A percentile compares a stretch with the other conserved stretches of the same genome.
Conservation (phyloP, 306 rosid genomes). For the Begonia peltatifolia region DNA sequence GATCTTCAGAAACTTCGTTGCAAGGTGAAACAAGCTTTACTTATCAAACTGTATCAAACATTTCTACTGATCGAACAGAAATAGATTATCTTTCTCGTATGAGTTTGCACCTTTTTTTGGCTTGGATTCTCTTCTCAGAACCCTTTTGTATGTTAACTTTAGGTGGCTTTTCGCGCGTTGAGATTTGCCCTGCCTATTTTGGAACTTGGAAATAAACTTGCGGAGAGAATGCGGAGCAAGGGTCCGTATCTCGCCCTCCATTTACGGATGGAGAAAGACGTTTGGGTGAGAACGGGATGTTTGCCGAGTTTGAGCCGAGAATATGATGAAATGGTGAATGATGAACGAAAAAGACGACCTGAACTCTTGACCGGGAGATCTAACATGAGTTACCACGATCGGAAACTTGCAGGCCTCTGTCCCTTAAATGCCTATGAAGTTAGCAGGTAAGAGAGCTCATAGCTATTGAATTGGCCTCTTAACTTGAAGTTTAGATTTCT, state of each 20-base stretch:
- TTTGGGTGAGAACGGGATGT: constrained; percentile 99
- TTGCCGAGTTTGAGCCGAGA: constrained; percentile 68
- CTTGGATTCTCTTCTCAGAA: neutral
- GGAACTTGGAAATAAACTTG: constrained; percentile 62
- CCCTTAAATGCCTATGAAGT: constrained; percentile 81
- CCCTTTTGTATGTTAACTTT: constrained; percentile 12
- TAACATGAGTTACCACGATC: constrained; percentile 82
- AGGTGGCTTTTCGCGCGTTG: constrained; percentile 96
- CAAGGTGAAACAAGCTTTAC: constrained; percentile 35
- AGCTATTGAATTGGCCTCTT: neutral
- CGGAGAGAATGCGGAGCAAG: constrained; percentile 68
- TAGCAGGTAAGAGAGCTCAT: constrained; percentile 37
- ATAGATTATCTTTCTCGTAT: too few species aligned
- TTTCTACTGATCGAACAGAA: too few species aligned
- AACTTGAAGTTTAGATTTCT: too few species aligned
- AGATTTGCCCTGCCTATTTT: constrained; percentile 71
- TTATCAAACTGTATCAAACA: too few species aligned
- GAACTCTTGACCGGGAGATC: constrained; percentile 81
- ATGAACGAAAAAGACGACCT: constrained; percentile 61
- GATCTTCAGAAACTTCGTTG: constrained; percentile 96
- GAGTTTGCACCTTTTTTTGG: too few species aligned
- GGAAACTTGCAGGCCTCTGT: constrained; percentile 89
- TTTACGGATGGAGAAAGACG: constrained; percentile 92
- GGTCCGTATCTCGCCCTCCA: constrained; percentile 95
- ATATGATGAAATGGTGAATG: constrained; percentile 54